Evolutionary conservation across 148 eudicot genomes (phyloP).

Genomic region (Arctostaphylos glauca): DNA sequence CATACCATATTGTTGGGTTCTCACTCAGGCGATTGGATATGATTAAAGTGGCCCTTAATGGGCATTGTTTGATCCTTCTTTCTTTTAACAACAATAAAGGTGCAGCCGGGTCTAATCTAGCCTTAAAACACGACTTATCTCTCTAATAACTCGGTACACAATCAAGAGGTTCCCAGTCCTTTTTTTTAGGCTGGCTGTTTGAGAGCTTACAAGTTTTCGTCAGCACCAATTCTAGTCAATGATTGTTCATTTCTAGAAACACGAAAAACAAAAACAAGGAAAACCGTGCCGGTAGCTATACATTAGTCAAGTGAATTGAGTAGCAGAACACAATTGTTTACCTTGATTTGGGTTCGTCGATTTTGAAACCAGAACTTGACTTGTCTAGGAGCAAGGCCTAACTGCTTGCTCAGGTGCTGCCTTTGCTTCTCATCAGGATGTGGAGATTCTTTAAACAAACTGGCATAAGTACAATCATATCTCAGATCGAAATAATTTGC

Average conservation of each 20-base stretch:
- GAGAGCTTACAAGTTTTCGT: no score
- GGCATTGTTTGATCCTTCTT: no score
- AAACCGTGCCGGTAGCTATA: background rate
- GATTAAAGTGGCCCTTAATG: no score
- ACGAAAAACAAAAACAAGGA: background rate
- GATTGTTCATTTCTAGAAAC: background rate
- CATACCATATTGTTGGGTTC: no score
- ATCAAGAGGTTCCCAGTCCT: no score
- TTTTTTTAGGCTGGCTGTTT: no score
- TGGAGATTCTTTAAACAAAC: conserved; percentile 89
- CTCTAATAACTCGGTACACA: no score
- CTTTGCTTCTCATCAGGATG: conserved; percentile 99
- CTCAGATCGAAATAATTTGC: no score
- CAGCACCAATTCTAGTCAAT: background rate
- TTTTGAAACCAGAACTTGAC: conserved; percentile 99
- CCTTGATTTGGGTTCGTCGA: conserved; percentile 97
- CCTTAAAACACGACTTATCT: no score
- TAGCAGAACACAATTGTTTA: conserved; percentile 12
- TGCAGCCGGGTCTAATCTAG: no score
- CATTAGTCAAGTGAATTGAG: background rate
- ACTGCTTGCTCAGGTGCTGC: conserved; percentile 85
- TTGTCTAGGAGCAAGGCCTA: conserved; percentile 96
- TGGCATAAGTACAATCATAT: conserved; percentile 19
- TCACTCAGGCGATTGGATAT: no score
- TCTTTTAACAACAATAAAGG: no score